Base-by-base conservation (phyloP, 1,139 yeast genomes). In the Suhomyces yuchorum region DNA sequence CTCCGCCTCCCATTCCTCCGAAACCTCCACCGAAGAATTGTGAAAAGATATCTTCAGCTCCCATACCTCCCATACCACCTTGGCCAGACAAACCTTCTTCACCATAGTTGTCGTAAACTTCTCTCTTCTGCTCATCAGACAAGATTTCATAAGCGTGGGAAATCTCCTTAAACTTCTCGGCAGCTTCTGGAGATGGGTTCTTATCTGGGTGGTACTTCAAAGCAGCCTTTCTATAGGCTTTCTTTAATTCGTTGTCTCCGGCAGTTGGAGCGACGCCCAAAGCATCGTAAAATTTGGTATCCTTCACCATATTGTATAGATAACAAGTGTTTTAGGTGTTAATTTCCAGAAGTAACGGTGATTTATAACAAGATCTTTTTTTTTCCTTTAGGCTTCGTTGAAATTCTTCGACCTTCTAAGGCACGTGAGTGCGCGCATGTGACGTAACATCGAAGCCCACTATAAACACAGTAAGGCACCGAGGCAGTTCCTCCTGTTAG, bases 191-290 rank as follows among this genome's bases (percentile, higher is more conserved):
- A 42, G 81, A 79, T 47, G 80, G 74, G 61, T 75, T 75, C 79
- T 93, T 93, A 73, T 93, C 99, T 52, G 99, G 99, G 68, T 93
- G 99, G 73, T 83, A 87, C 65, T 88, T 92, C 63, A 93, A 80
- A 19, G 99, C 99, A 43, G 89, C 82, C 61, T 88, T 83, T 77
- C 98, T 85, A 75, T 93, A 93, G 18, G 97, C 97, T 70, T 93
- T 93, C 71, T 92, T 93, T 68, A 93, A 84, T 70, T 92, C 96
- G 40, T 81, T 70, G 47, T 88, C 97, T 26, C 83, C 73, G 37
- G 97, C 97, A 47, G 78, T 78, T 45, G 90, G 84, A 26, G 87
- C 64, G 43, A 92, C 96, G 46, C 96, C 97, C 58, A 92, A 77
- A 30, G 81, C 67, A 61, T 92, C 98, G 73, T 93, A 93, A 55